Evolutionary conservation across 1,139 yeast genomes (phyloP).

Genomic region (Saccharomycopsis hybrid): DNA sequence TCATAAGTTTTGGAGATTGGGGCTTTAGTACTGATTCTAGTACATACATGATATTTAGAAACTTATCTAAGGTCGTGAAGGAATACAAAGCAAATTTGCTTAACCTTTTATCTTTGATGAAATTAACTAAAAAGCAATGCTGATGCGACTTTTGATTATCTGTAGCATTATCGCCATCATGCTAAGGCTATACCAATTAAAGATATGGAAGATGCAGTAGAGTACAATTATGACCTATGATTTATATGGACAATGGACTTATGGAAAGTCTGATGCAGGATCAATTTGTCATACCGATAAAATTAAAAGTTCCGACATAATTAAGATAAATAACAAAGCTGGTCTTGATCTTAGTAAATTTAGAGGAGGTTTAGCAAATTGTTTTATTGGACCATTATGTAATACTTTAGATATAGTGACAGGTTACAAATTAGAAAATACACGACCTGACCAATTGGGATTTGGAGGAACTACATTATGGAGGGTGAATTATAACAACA

Average conservation of each 20-base stretch:
- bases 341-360: conserved; percentile 4
- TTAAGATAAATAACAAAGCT: conserved; percentile 1
- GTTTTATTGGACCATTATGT: conserved; percentile 3
- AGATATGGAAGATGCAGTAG: conserved; percentile 11
- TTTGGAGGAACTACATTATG: conserved; percentile 8
- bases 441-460: conserved; percentile 3
- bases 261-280: conserved; percentile 4
- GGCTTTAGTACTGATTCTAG: conserved; percentile 5
- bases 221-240: conserved; percentile 4
- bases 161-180: conserved; percentile 1
- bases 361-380: conserved; percentile 9
- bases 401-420: conserved; percentile 2
- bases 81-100: not conserved
- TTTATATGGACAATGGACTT: conserved; percentile 8
- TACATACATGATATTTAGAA: conserved; percentile 3
- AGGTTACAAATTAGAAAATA: not conserved
- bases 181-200: conserved; percentile 4
- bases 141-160: not conserved
- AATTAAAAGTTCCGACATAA: not conserved
- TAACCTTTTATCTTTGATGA: not conserved
- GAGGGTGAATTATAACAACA: not conserved
- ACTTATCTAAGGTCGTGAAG: not conserved
- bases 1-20: conserved; percentile 8
- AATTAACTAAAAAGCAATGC: not conserved
- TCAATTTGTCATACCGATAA: conserved; percentile 9